Evolutionary conservation across 495 filamentous ascomycete species (phyloP), one percentile per base, ranked within the genome.

Genomic region (Penicillium desertorum): DNA sequence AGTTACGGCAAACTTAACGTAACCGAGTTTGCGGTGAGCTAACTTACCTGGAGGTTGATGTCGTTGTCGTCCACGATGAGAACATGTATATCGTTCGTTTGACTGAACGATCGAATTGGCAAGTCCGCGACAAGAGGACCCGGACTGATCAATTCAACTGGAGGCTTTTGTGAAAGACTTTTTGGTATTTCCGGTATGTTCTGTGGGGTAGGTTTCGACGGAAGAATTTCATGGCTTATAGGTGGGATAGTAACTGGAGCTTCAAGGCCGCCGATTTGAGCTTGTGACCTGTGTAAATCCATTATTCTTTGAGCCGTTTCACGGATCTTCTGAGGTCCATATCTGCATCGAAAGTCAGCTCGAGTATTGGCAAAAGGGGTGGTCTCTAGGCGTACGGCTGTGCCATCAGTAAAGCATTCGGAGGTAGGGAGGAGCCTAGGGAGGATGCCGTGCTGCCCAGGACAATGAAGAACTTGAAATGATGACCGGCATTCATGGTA

Each of bases 61-160:
- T 66, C 58, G 54, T 76, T 76, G 42, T 75, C 72, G 43, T 76
- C 74, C 1, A 75, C 72, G 12, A 74, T 63, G 10, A 75, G 67
- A 16, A 73, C 51, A 29, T 61, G 55, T 10, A 47, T 23, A 14
- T 61, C 45, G 20, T 43, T 19, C 27, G 27, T n/a, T 41, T 34
- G 20, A 16, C 17, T 14, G 2, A 47, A 34, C 36, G 41, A 4
- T 20, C 6, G 8, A 32, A 2, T 45, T 22, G 32, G 5, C 23
- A n/a, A 3, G 29, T 10, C 29, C 12, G 2, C 12, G 8, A 32
- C 4, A 14, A 14, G 17, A 7, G 32, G 19, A 50, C 2, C n/a
- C 0, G 17, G 47, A 17, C 47, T 39, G 30, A 37, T 20, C 19
- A 37, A 3, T n/a, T 50, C 47, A 36, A 50, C 12, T 37, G 32